phyloP scores from a whole-genome alignment of 768 basidiomycete genomes.

The Hericium alpestre region DNA sequence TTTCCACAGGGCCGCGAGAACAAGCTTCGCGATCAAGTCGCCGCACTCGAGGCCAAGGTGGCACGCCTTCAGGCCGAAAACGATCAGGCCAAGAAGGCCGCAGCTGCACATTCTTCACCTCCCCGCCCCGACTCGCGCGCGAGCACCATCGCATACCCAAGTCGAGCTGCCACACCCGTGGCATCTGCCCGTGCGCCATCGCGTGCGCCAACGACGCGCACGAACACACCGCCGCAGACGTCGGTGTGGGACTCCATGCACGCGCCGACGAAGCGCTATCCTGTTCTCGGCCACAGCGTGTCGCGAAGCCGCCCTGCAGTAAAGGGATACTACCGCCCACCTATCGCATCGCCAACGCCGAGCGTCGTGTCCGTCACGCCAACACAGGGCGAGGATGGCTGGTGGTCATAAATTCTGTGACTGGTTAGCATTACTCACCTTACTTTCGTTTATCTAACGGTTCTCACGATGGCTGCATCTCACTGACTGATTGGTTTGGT shows the following conservation, averaged over 20 bases:
- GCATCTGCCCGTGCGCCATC: constrained; percentile 26
- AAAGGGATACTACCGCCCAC: constrained; percentile 21
- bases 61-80: constrained; percentile 49
- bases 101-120: constrained; percentile 26
- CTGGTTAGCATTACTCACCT: too few relatives aligned
- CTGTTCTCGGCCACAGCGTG: constrained; percentile 8
- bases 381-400: constrained; percentile 64
- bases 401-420: constrained; percentile 47
- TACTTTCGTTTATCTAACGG: too few relatives aligned
- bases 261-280: constrained; percentile 27
- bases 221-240: constrained; percentile 38
- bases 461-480: too few relatives aligned
- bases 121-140: constrained; percentile 68
- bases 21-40: constrained; percentile 58
- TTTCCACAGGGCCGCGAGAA: constrained; percentile 54
- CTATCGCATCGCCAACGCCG: constrained; percentile 59
- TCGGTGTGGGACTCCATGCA: constrained; percentile 73
- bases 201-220: constrained; percentile 18
- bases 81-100: constrained; percentile 30
- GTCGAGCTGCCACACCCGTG: constrained; percentile 43
- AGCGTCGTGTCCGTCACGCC: constrained; percentile 67
- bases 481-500: too few relatives aligned
- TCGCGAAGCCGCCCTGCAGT: constrained; percentile 22
- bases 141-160: constrained; percentile 44
- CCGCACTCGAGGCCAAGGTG: constrained; percentile 49